A percentile compares a stretch with the other conserved stretches of the same genome.
Evolutionary conservation across 1,139 yeast species (phyloP).

Genomic region (Yamadazyma dushanensis): DNA sequence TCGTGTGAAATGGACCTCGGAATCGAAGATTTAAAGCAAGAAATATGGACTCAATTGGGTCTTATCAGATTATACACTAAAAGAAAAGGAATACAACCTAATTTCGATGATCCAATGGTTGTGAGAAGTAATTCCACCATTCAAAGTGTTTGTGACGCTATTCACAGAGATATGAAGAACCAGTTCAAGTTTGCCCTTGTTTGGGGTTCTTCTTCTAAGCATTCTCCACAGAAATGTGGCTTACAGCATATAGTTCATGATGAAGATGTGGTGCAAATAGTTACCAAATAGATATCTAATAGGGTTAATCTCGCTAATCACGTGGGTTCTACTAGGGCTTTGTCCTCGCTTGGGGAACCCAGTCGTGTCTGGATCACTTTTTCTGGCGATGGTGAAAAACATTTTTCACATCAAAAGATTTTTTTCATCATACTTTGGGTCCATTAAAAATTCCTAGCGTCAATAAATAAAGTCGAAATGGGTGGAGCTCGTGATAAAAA

Average conservation of each 20-base stretch:
- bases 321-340: neutral
- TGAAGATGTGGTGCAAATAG: conserved; percentile 91
- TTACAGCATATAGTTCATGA: conserved; percentile 79
- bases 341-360: neutral
- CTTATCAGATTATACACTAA: conserved; percentile 84
- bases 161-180: conserved; percentile 89
- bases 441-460: conserved; percentile 98
- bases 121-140: conserved; percentile 77
- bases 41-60: conserved; percentile 87
- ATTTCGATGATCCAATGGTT: conserved; percentile 87
- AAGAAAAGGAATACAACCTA: conserved; percentile 74
- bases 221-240: conserved; percentile 96
- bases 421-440: conserved; percentile 22
- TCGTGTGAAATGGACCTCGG: conserved; percentile 89
- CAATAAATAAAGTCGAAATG: conserved; percentile 83
- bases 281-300: conserved; percentile 57
- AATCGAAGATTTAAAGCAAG: conserved; percentile 81
- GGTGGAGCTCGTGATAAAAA: conserved; percentile 99
- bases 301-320: neutral
- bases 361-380: neutral
- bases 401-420: conserved; percentile 8
- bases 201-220: conserved; percentile 96
- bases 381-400: neutral
- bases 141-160: conserved; percentile 86
- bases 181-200: conserved; percentile 92